These are phyloP conservation scores for Starmerella floris DNA, from an alignment of 805 yeast species.

Conservation along the genomic window DNA sequence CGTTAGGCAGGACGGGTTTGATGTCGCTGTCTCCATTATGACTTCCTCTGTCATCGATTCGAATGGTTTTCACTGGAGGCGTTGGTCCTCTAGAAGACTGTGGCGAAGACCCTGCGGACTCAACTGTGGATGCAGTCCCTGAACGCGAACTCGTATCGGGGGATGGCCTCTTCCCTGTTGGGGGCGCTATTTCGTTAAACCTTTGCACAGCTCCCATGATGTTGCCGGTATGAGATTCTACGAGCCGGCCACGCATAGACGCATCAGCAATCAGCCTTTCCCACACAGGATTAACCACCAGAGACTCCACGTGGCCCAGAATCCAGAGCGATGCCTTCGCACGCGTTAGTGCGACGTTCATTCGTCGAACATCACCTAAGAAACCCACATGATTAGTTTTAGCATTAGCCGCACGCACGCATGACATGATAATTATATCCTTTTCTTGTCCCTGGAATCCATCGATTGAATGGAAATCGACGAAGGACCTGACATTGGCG, in stretches of 20 bases:
- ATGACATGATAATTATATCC: constrained; percentile 82
- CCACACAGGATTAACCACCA: constrained; percentile 62
- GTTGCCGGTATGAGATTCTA: neutral
- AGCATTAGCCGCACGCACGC: constrained; percentile 68
- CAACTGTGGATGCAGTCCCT: too few species aligned
- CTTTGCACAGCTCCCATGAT: constrained; percentile 2
- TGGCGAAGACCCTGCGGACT: too few species aligned
- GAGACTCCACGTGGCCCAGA: constrained; percentile 62
- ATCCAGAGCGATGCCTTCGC: constrained; percentile 89
- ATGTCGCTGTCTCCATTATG: too few species aligned
- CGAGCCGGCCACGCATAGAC: constrained; percentile 30
- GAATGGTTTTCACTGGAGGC: too few species aligned
- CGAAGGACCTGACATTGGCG: constrained; percentile 41
- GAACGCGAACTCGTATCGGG: too few species aligned
- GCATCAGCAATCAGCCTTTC: constrained; percentile 55
- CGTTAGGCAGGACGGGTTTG: too few species aligned
- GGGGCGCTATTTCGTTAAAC: neutral
- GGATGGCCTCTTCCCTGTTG: neutral
- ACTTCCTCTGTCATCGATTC: too few species aligned
- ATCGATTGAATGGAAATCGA: constrained; percentile 90
- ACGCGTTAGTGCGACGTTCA: constrained; percentile 95
- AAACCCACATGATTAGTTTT: constrained; percentile 55
- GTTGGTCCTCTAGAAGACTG: too few species aligned
- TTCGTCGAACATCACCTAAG: constrained; percentile 78
- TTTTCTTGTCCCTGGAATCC: constrained; percentile 98